A percentile compares a stretch with the other conserved stretches of the same genome.
Evolutionary conservation across 306 rosid species (phyloP).

Genomic region (Acacia crassicarpa): DNA sequence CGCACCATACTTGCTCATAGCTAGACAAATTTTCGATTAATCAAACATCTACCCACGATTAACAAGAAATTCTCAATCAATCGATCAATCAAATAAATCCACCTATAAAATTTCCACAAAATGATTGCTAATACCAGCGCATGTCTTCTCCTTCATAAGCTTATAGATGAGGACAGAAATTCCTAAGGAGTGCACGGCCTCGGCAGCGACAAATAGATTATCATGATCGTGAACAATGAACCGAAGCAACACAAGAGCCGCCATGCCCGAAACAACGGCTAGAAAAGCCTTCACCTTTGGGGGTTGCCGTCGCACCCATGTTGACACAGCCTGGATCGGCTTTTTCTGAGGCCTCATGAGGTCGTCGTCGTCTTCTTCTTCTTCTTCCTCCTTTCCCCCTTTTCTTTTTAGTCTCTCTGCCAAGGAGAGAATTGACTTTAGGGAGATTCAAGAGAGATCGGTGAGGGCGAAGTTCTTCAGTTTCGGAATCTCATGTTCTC

Average conservation of each 20-base stretch:
- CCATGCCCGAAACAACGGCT: constrained; percentile 89
- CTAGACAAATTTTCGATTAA: background rate
- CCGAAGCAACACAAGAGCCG: constrained; percentile 87
- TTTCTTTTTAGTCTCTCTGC: background rate
- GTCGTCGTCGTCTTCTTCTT: background rate
- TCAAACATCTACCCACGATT: background rate
- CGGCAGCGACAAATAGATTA: constrained; percentile 92
- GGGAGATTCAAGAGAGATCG: background rate
- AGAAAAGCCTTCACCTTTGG: constrained; percentile 95
- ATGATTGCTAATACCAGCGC: constrained; percentile 62
- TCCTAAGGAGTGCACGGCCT: constrained; percentile 92
- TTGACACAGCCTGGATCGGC: constrained; percentile 66
- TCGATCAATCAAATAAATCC: background rate
- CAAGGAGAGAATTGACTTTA: background rate
- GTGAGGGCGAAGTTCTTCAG: background rate
- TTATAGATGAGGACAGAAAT: constrained; percentile 90
- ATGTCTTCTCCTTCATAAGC: constrained; percentile 94
- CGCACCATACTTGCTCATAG: background rate
- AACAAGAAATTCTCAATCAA: background rate
- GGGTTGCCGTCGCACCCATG: constrained; percentile 90
- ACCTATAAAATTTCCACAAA: background rate
- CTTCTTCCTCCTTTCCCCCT: background rate
- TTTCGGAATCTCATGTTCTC: background rate
- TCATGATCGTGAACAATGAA: constrained; percentile 94
- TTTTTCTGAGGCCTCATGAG: constrained; percentile 61